Evolutionary conservation across 768 basidiomycete species (phyloP), one percentile per base, ranked within the genome.

Genomic region (Collybia sp.): DNA sequence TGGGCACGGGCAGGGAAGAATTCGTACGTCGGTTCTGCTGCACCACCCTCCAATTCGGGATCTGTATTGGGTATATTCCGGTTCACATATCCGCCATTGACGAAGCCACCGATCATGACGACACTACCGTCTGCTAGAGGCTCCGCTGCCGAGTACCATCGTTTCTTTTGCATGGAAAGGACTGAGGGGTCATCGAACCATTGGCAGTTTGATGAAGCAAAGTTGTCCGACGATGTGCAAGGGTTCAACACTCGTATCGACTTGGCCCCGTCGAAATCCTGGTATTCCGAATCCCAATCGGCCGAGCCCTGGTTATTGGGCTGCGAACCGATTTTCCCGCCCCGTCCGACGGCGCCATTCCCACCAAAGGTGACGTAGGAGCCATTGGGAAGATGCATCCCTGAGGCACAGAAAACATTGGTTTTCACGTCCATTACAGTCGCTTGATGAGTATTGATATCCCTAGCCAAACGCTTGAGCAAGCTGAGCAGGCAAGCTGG

Each of bases 21-120:
- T 67, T 93, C 91, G 58, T 79, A 86, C 0, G 89, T 88, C 18
- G 86, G 85, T 54, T 94, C 87, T 3, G 88, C 85, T n/a, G 78
- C 86, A 32, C 82, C 82, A 39, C 85, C 85, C 56, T 81, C 74
- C 20, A 60, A 69, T 2, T 63, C 63, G 1, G 86, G 88, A 53
- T 91, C 85, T 11, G 50, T 65, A 56, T 85, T 85, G n/a, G 87
- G 87, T 31, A 68, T 76, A 56, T 89, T 88, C 18, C 84, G 69
- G 62, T 90, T 90, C 59, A 89, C 69, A 57, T 88, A 90, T 25
- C 88, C 87, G 45, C 88, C 88, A 47, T 78, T 82, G 44, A 79
- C 75, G 58, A 88, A 89, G 34, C 87, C 86, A 37, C 93, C 94
- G 45, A 93, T 83, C 50, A 96, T 72, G 5, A 79, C 83, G 25